Conservation (phyloP, 768 basidiomycete genomes). For the Lactarius quietus region DNA sequence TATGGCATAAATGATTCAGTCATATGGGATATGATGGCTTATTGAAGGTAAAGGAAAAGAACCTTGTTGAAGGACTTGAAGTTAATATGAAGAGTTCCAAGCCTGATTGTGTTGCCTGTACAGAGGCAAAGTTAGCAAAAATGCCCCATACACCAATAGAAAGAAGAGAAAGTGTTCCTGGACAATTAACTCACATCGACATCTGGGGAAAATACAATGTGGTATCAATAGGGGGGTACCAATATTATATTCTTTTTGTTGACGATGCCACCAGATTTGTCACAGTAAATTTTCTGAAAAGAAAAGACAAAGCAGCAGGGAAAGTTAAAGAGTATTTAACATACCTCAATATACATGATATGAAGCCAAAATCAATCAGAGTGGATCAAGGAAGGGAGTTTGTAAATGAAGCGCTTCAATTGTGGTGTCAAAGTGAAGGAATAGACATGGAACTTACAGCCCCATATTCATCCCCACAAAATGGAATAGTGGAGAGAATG, state of each 20-base stretch:
- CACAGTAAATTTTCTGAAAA: background rate
- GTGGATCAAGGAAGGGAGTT: background rate
- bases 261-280: too few species aligned
- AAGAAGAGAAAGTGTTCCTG: background rate
- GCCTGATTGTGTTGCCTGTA: background rate
- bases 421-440: background rate
- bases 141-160: background rate
- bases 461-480: background rate
- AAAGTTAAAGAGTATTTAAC: background rate
- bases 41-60: background rate
- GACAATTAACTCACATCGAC: background rate
- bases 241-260: too few species aligned
- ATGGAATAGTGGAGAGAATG: background rate
- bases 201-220: background rate
- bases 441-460: background rate
- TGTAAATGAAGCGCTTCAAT: background rate
- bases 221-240: fast-evolving
- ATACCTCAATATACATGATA: background rate
- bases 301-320: too few species aligned
- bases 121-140: background rate
- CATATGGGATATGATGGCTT: background rate
- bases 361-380: background rate
- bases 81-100: background rate
- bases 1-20: background rate
- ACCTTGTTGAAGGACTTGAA: background rate